These are phyloP conservation scores for Cutaneotrichosporon cutaneum DNA, from an alignment of 1,284 basidiomycete species.

Conservation along the genomic window DNA sequence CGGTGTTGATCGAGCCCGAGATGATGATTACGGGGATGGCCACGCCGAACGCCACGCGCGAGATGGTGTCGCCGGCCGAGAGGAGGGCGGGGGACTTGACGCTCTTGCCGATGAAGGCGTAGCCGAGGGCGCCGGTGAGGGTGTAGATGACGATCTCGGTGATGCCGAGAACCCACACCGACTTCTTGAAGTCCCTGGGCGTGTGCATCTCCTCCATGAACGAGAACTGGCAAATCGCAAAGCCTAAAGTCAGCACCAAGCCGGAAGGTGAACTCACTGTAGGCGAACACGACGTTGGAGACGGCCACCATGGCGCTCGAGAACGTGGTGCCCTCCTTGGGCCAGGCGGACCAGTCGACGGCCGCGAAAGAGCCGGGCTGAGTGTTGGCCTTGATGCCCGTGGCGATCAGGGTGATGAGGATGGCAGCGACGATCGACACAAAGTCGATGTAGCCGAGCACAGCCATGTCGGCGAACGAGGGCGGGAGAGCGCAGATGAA, in stretches of 20 bases:
- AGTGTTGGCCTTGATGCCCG: conserved; percentile 28
- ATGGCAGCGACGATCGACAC: conserved; percentile 36
- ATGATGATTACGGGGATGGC: conserved; percentile 28
- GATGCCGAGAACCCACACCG: conserved; percentile 38
- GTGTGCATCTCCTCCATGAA: conserved; percentile 28
- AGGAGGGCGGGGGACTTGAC: conserved; percentile 23
- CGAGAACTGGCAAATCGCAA: conserved; percentile 26
- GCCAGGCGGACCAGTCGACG: conserved; percentile 35
- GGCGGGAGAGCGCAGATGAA: conserved; percentile 22
- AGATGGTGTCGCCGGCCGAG: conserved; percentile 16
- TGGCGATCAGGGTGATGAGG: conserved; percentile 40
- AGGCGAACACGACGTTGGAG: conserved; percentile 39
- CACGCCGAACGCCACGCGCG: conserved; percentile 23
- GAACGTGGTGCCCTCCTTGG: conserved; percentile 32
- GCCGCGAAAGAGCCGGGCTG: conserved; percentile 28
- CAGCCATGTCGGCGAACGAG: conserved; percentile 32
- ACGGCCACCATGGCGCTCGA: conserved; percentile 37
- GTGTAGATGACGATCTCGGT: conserved; percentile 33
- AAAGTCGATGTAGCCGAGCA: conserved; percentile 45
- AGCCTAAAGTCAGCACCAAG: neutral
- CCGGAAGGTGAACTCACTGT: conserved; percentile 10
- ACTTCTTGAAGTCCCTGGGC: conserved; percentile 29
- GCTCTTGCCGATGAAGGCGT: conserved; percentile 23
- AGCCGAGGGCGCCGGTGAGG: conserved; percentile 37
- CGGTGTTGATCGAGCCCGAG: conserved; percentile 24